Conservation (phyloP, 208 protist genomes). For the Angomonas desouzai region DNA sequence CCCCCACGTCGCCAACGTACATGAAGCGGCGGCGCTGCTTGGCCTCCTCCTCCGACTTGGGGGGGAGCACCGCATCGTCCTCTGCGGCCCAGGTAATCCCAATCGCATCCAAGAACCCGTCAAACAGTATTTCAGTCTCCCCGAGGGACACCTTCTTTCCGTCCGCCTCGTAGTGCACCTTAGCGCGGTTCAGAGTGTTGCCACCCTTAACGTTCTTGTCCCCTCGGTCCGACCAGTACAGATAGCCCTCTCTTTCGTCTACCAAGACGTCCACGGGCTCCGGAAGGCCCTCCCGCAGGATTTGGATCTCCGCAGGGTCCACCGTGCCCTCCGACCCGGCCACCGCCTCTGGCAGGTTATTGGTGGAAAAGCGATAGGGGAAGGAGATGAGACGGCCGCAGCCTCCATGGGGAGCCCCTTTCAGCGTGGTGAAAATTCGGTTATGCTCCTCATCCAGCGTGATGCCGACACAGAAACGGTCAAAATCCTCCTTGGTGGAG, state of each 20-base stretch:
- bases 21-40: constrained; percentile 26
- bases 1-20: constrained; percentile 31
- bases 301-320: constrained; percentile 19
- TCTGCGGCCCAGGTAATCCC: constrained; percentile 34
- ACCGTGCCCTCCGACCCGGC: constrained; percentile 29
- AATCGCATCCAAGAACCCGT: constrained; percentile 37
- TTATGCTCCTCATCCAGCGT: constrained; percentile 36
- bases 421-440: constrained; percentile 38
- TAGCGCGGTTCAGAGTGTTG: constrained; percentile 33
- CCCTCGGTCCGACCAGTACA: constrained; percentile 51
- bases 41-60: constrained; percentile 6
- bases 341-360: constrained; percentile 21
- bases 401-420: constrained; percentile 35
- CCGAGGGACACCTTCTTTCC: constrained; percentile 20
- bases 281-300: constrained; percentile 23
- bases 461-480: constrained; percentile 38
- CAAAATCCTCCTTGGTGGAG: constrained; percentile 21
- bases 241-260: constrained; percentile 21
- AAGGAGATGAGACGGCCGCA: constrained; percentile 32
- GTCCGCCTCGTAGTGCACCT: constrained; percentile 19
- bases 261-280: constrained; percentile 44
- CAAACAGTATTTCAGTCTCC: constrained; percentile 23
- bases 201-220: constrained; percentile 23
- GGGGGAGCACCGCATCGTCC: constrained; percentile 11
- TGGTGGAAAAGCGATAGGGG: constrained; percentile 29